Evolutionary conservation across 169 alveolate genomes (phyloP).

Genomic region (Theileria sp.): DNA sequence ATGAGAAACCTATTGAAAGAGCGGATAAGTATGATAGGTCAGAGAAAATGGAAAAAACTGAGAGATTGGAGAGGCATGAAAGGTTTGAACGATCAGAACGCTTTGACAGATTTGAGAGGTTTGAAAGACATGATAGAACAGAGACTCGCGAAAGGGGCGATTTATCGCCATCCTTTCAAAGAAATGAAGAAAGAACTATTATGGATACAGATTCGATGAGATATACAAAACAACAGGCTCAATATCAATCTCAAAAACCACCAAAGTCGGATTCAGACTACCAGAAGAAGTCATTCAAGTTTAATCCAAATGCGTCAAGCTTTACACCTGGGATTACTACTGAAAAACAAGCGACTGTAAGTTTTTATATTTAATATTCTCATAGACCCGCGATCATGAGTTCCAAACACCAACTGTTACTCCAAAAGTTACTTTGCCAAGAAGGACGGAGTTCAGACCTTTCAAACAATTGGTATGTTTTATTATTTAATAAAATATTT

Average conservation of each 20-base stretch:
- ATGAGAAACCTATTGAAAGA: no score
- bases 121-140: not conserved
- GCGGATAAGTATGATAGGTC: not conserved
- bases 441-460: slow-evolving; percentile 27
- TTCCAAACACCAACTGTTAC: slow-evolving; percentile 3
- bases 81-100: not conserved
- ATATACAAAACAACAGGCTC: not conserved
- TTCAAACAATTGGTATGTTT: slow-evolving; percentile 43
- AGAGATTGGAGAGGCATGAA: not conserved
- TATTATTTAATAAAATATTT: not conserved
- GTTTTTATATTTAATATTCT: not conserved
- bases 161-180: not conserved
- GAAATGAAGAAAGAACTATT: not conserved
- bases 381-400: slow-evolving; percentile 4
- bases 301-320: slow-evolving; percentile 64
- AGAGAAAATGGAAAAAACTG: not conserved
- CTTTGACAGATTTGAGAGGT: not conserved
- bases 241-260: not conserved
- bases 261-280: not conserved
- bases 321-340: slow-evolving; percentile 42
- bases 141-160: not conserved
- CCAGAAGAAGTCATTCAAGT: slow-evolving; percentile 44
- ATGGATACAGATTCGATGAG: not conserved
- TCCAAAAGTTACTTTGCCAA: slow-evolving; percentile 7
- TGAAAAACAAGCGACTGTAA: slow-evolving; percentile 9